Percentiles rank a stretch among this genome's conserved stretches.
Evolutionary conservation across 148 eudicot genomes (phyloP).

Genomic region (Polygonum aviculare): DNA sequence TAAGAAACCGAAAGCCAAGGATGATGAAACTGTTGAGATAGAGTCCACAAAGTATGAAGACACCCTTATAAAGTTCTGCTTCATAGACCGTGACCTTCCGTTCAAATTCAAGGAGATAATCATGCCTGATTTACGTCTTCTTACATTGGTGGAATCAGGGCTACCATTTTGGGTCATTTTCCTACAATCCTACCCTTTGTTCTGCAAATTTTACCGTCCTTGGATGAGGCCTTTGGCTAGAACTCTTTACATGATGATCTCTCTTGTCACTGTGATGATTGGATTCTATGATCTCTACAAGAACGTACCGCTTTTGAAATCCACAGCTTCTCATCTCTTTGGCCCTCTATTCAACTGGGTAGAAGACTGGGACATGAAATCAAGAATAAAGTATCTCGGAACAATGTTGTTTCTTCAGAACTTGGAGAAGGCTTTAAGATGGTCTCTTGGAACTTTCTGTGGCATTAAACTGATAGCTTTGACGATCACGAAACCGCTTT

Average conservation of each 20-base stretch:
- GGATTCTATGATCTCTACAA: slow-evolving; percentile 96
- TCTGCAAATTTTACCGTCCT: slow-evolving; percentile 86
- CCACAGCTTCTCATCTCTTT: slow-evolving; percentile 67
- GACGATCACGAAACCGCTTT: slow-evolving; percentile 52
- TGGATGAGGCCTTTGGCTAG: slow-evolving; percentile 96
- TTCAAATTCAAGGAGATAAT: slow-evolving; percentile 63
- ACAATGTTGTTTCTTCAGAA: slow-evolving; percentile 93
- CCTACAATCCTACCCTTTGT: slow-evolving; percentile 88
- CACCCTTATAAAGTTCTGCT: slow-evolving; percentile 63
- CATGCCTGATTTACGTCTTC: slow-evolving; percentile 59
- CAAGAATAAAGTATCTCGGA: slow-evolving; percentile 78
- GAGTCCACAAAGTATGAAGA: slow-evolving; percentile 59
- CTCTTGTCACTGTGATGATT: slow-evolving; percentile 73
- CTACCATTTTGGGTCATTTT: slow-evolving; percentile 97
- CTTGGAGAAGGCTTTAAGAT: slow-evolving; percentile 66
- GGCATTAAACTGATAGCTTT: slow-evolving; percentile 39
- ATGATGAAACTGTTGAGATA: slow-evolving; percentile 32
- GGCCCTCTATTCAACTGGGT: slow-evolving; percentile 89
- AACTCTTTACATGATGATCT: slow-evolving; percentile 58
- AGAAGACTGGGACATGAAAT: slow-evolving; percentile 84
- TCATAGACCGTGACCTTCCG: slow-evolving; percentile 73
- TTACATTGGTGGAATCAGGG: slow-evolving; percentile 82
- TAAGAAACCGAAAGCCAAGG: not conserved
- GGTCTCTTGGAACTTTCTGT: slow-evolving; percentile 53
- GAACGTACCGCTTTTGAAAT: slow-evolving; percentile 87